These are phyloP conservation scores for Ambrosiella cleistominuta DNA, from an alignment of 2,329 filamentous ascomycete genomes.

Conservation along the genomic window DNA sequence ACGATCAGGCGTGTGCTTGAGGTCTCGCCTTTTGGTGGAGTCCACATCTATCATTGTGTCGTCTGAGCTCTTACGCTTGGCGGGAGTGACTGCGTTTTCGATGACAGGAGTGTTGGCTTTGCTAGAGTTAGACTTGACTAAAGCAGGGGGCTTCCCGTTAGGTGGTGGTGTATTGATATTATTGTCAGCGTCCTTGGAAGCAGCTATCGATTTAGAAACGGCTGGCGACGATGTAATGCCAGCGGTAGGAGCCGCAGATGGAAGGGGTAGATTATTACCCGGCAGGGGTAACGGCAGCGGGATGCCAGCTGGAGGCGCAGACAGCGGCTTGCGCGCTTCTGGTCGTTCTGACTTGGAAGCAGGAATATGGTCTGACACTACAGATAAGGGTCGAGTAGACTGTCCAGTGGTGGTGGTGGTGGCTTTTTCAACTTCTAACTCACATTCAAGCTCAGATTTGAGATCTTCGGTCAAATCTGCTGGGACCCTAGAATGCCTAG, in stretches of 20 bases:
- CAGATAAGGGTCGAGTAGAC: too few species aligned
- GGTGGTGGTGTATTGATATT: not conserved
- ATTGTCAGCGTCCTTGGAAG: too few species aligned
- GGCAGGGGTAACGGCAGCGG: not conserved
- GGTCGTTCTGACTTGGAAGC: too few species aligned
- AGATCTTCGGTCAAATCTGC: not conserved
- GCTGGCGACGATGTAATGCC: too few species aligned
- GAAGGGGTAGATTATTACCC: not conserved
- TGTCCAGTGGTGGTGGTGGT: too few species aligned
- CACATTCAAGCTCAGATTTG: not conserved
- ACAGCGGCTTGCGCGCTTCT: too few species aligned
- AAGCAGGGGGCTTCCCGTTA: not conserved
- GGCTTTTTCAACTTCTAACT: not conserved
- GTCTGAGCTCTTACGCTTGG: constrained; percentile 32
- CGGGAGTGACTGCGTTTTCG: constrained; percentile 23
- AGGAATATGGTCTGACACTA: too few species aligned
- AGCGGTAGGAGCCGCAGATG: not conserved
- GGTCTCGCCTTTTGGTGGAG: constrained; percentile 7
- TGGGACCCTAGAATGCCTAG: not conserved
- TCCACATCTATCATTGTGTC: constrained; percentile 15
- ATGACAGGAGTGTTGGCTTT: constrained; percentile 5
- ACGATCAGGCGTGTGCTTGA: constrained; percentile 7
- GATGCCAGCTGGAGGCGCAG: not conserved
- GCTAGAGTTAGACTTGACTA: not conserved
- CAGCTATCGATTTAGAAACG: too few species aligned